Evolutionary conservation across 768 basidiomycete species (phyloP).

Genomic region (Mycena pura): DNA sequence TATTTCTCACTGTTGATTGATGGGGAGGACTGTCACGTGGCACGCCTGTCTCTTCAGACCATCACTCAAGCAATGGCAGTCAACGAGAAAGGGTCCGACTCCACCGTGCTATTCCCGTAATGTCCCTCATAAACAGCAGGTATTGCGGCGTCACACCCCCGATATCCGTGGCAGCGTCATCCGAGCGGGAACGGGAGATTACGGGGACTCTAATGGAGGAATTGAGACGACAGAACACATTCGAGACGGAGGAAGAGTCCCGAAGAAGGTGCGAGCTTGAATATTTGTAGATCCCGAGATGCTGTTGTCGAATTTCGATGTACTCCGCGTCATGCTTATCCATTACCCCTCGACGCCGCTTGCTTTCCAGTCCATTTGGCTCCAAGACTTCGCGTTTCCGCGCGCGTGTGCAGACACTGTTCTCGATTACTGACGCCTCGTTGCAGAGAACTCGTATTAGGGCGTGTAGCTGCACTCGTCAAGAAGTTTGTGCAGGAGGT

Average conservation of each 20-base stretch:
- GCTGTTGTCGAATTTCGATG: too few species aligned
- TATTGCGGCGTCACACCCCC: conserved; percentile 86
- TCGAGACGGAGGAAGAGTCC: conserved; percentile 89
- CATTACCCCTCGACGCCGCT: background rate
- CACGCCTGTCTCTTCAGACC: too few species aligned
- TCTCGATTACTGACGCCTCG: background rate
- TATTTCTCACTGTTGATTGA: too few species aligned
- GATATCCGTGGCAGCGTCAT: conserved; percentile 78
- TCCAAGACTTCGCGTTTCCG: background rate
- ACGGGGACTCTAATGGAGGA: conserved; percentile 89
- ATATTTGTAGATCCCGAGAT: too few species aligned
- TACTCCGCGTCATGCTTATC: too few species aligned
- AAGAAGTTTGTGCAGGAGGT: conserved; percentile 91
- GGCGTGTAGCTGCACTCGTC: conserved; percentile 86
- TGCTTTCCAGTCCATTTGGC: background rate
- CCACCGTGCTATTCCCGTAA: background rate
- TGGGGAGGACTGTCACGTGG: too few species aligned
- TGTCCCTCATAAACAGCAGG: conserved; percentile 42
- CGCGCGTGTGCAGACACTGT: background rate
- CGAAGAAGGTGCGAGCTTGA: conserved; percentile 73
- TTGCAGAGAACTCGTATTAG: conserved; percentile 91
- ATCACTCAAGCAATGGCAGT: conserved; percentile 5
- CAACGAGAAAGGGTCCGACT: conserved; percentile 8
- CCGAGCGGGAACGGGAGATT: conserved; percentile 78
- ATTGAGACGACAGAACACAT: conserved; percentile 80